These are phyloP conservation scores for Blepharisma undulans DNA, from an alignment of 169 alveolate species.

Conservation along the genomic window DNA sequence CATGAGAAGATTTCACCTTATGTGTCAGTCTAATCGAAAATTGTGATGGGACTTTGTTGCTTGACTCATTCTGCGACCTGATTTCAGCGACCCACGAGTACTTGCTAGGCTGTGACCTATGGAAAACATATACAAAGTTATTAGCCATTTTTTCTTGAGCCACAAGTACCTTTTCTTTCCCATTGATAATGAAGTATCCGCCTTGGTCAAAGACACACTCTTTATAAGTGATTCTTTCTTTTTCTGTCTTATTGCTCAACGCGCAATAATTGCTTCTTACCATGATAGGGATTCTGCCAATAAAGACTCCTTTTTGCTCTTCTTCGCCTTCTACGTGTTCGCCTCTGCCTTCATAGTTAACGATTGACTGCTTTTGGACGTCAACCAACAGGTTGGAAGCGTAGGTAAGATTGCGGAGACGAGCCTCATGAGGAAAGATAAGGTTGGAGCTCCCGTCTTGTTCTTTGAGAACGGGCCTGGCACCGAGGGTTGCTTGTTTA, in stretches of 20 bases:
- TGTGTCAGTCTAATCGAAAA: slow-evolving; percentile 90
- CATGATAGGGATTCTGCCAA: slow-evolving; percentile 97
- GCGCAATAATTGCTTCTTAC: slow-evolving; percentile 95
- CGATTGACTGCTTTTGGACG: slow-evolving; percentile 74
- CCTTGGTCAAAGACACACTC: slow-evolving; percentile 99
- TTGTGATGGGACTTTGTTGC: slow-evolving; percentile 93
- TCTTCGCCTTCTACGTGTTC: slow-evolving; percentile 53
- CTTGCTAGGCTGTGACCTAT: slow-evolving; percentile 95
- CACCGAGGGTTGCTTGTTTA: slow-evolving; percentile 91
- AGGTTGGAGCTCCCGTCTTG: slow-evolving; percentile 89
- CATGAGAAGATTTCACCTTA: slow-evolving; percentile 32
- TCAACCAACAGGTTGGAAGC: slow-evolving; percentile 75
- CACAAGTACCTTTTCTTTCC: slow-evolving; percentile 98
- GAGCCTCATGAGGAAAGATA: slow-evolving; percentile 96
- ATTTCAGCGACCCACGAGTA: slow-evolving; percentile 98
- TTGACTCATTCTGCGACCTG: slow-evolving; percentile 92
- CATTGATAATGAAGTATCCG: slow-evolving; percentile 98
- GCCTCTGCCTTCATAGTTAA: slow-evolving; percentile 71
- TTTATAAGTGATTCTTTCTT: slow-evolving; percentile 91
- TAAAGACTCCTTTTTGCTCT: slow-evolving; percentile 85
- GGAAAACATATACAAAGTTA: slow-evolving; percentile 97
- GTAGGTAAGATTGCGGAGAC: slow-evolving; percentile 95
- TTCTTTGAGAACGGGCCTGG: slow-evolving; percentile 91
- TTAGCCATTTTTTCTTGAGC: slow-evolving; percentile 99
- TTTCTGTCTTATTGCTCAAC: slow-evolving; percentile 86